phyloP scores from a whole-genome alignment of 2,329 filamentous ascomycete species.

The Aureobasidium sp. region DNA sequence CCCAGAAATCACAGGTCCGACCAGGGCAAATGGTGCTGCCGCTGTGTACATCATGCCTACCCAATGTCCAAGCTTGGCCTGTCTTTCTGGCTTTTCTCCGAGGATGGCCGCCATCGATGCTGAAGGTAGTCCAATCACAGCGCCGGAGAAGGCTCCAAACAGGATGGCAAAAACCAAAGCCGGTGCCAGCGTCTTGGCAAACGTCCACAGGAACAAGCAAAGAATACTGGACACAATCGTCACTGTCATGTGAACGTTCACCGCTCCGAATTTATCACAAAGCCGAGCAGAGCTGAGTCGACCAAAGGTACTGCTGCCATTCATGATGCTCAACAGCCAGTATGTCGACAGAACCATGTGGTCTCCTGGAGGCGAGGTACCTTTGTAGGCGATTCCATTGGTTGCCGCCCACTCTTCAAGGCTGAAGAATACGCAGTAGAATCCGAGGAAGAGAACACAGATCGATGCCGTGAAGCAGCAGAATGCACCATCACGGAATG shows the following conservation, averaged over 20 bases:
- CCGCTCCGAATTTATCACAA: slow-evolving; percentile 37
- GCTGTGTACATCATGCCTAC: slow-evolving; percentile 45
- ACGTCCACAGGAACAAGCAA: slow-evolving; percentile 36
- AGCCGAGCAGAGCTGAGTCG: slow-evolving; percentile 38
- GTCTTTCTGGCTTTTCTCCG: slow-evolving; percentile 22
- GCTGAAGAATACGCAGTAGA: slow-evolving; percentile 46
- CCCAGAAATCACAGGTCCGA: slow-evolving; percentile 41
- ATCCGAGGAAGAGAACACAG: slow-evolving; percentile 43
- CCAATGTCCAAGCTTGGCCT: slow-evolving; percentile 42
- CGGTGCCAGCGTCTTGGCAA: slow-evolving; percentile 29
- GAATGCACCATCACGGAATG: slow-evolving; percentile 37
- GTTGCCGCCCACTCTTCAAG: slow-evolving; percentile 45
- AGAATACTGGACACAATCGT: slow-evolving; percentile 36
- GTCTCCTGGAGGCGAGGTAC: slow-evolving; percentile 18
- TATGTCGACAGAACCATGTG: slow-evolving; percentile 34
- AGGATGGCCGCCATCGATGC: slow-evolving; percentile 42
- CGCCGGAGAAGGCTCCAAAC: slow-evolving; percentile 41
- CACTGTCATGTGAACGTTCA: slow-evolving; percentile 38
- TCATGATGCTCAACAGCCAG: slow-evolving; percentile 44
- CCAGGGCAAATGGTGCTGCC: slow-evolving; percentile 37
- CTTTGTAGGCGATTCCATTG: slow-evolving; percentile 34
- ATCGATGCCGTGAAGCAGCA: slow-evolving; percentile 38
- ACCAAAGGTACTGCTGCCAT: slow-evolving; percentile 40
- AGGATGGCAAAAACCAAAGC: slow-evolving; percentile 41
- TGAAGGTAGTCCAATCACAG: slow-evolving; percentile 43